Conservation (phyloP, 495 filamentous ascomycete genomes). For the Penicillium cinerascens region DNA sequence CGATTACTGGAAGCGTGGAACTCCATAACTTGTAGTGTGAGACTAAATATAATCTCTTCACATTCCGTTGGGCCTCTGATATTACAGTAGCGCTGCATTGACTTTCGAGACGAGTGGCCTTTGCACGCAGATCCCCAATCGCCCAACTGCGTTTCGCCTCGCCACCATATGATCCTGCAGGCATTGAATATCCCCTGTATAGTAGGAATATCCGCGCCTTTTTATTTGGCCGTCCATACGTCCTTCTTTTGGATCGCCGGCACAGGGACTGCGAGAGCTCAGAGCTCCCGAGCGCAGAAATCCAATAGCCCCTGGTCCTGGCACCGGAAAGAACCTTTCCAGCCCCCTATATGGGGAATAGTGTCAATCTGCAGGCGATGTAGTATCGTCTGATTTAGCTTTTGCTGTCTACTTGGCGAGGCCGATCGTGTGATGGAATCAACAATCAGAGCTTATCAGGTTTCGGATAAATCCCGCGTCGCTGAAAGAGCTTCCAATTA, state of each 20-base stretch:
- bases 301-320: too few species aligned
- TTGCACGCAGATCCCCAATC: constrained; percentile 2
- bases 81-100: constrained; percentile 12
- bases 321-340: background rate
- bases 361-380: background rate
- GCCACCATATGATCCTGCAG: background rate
- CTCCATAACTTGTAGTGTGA: background rate
- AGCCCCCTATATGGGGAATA: background rate
- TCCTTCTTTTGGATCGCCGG: background rate
- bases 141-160: background rate
- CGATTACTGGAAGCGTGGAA: background rate
- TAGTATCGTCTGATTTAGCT: background rate
- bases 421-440: background rate
- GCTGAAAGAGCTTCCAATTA: background rate
- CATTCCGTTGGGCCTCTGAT: background rate
- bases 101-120: background rate
- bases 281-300: background rate
- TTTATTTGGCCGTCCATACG: background rate
- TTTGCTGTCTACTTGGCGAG: background rate
- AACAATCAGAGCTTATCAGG: background rate
- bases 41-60: constrained; percentile 21
- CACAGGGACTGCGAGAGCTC: background rate
- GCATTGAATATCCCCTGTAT: background rate
- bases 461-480: background rate
- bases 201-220: background rate